Percentiles rank a stretch among this genome's conserved stretches.
Conservation (phyloP, 345 rosid genomes). For the Viola odorata region DNA sequence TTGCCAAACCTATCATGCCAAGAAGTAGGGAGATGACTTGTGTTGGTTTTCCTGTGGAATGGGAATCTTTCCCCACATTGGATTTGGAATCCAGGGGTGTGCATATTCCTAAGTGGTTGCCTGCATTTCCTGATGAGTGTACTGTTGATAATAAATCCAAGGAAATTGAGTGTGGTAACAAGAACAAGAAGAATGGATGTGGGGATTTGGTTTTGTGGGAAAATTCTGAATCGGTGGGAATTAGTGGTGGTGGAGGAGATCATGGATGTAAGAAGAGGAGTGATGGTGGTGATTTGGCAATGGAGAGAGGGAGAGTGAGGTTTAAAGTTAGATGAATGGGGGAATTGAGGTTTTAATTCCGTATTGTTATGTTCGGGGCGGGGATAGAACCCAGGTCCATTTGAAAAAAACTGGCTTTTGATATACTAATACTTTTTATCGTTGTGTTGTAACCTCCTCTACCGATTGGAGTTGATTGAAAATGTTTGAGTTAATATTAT, state of each 20-base stretch:
- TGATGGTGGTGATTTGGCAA: constrained; percentile 14
- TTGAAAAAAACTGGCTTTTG: too few relatives aligned
- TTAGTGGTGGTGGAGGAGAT: background rate
- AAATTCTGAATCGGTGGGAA: constrained; percentile 5
- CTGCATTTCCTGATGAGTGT: constrained; percentile 26
- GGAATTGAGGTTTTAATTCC: background rate
- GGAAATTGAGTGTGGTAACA: background rate
- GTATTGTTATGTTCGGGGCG: background rate
- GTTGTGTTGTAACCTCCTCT: too few relatives aligned
- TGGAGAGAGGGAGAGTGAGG: constrained; percentile 17
- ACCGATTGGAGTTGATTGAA: too few relatives aligned
- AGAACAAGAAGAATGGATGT: background rate
- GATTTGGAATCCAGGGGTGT: background rate
- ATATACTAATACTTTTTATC: too few relatives aligned
- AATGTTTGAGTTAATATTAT: too few relatives aligned
- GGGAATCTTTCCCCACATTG: background rate
- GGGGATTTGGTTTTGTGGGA: constrained; percentile 23
- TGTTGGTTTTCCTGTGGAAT: too few relatives aligned
- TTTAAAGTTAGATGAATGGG: constrained; percentile 16
- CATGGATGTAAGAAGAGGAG: background rate
- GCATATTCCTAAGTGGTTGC: constrained; percentile 39
- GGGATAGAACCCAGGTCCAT: background rate
- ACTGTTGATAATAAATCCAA: constrained; percentile 1
- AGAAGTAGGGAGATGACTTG: too few relatives aligned
- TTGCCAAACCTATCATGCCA: constrained; percentile 50